Conservation (phyloP, 495 filamentous ascomycete species). For the Aspergillus coremiiformis region DNA sequence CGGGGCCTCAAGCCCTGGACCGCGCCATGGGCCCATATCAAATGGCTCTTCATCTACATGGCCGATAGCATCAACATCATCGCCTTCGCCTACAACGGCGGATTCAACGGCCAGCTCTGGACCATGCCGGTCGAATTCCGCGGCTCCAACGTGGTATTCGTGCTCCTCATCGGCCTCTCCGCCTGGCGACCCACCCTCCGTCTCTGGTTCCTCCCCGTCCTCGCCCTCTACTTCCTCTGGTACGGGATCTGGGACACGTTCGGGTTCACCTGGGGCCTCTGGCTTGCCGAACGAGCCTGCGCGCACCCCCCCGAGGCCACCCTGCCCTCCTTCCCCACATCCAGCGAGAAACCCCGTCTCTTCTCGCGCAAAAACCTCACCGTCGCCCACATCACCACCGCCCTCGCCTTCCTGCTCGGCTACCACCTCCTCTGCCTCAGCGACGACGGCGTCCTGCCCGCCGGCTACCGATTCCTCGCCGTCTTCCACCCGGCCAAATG, state of each 20-base stretch:
- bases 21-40: constrained; percentile 15
- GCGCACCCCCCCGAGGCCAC: too few species aligned
- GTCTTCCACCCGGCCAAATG: constrained; percentile 14
- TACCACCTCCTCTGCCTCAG: constrained; percentile 22
- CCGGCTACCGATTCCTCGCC: constrained; percentile 19
- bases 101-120: constrained; percentile 38
- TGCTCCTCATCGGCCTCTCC: constrained; percentile 29
- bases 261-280: constrained; percentile 39
- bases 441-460: constrained; percentile 16
- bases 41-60: constrained; percentile 21
- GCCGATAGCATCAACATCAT: constrained; percentile 32
- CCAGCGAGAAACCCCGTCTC: not conserved
- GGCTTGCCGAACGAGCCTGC: constrained; percentile 27
- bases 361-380: not conserved
- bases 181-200: constrained; percentile 27
- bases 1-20: constrained; percentile 16
- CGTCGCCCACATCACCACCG: not conserved
- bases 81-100: constrained; percentile 11
- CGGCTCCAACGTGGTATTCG: constrained; percentile 40
- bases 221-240: constrained; percentile 27
- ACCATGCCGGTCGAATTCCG: constrained; percentile 46
- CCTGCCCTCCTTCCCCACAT: constrained; percentile 6
- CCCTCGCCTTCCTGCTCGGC: constrained; percentile 13
- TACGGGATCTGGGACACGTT: constrained; percentile 39
- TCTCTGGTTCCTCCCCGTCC: constrained; percentile 21